Base-by-base conservation (phyloP, 345 rosid species). In the Adansonia digitata region DNA sequence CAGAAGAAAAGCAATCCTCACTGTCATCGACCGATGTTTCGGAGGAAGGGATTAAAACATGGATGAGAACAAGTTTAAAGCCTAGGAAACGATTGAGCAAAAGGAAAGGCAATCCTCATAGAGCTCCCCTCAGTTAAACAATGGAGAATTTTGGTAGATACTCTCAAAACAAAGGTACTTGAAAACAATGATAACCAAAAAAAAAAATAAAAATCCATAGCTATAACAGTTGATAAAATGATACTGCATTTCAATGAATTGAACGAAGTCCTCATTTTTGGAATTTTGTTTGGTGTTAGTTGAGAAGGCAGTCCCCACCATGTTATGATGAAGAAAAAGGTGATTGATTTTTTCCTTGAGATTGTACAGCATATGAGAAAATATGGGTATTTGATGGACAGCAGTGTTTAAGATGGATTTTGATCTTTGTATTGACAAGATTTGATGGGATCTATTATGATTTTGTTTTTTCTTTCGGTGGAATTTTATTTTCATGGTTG, bases 21-120 rank as follows among this genome's bases (percentile, higher is more conserved):
- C 65, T 85, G n/a, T 87, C 92, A 0, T 72, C 83, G 27, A 82
- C 86, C 0, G 92, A 89, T 71, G 80, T 82, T 18, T 90, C 92
- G 0, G 94, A 57, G 27, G 63, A 84, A 57, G 94, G 86, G 20
- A 83, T 76, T 2, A 88, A 77, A 65, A 48, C 73, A 0, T 77
- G 81, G 86, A 62, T 74, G 78, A 75, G 65, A 39, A 64, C 84
- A 46, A 77, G 81, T 42, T 69, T 91, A 86, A 89, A 83, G 85
- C 87, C 90, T 17, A 79, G 86, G 74, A 74, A 66, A 75, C 86
- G 79, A 72, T 34, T 84, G 40, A 81, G 79, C 82, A 91, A 93
- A 74, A 86, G 98, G 75, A 93, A 93, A 84, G 91, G 97, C 52
- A 40, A 82, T 55, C 94, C 97, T 15, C 82, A 71, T 22, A 86